Evolutionary conservation across 2,329 filamentous ascomycete species (phyloP).

Genomic region (Penicillium corylophilum): DNA sequence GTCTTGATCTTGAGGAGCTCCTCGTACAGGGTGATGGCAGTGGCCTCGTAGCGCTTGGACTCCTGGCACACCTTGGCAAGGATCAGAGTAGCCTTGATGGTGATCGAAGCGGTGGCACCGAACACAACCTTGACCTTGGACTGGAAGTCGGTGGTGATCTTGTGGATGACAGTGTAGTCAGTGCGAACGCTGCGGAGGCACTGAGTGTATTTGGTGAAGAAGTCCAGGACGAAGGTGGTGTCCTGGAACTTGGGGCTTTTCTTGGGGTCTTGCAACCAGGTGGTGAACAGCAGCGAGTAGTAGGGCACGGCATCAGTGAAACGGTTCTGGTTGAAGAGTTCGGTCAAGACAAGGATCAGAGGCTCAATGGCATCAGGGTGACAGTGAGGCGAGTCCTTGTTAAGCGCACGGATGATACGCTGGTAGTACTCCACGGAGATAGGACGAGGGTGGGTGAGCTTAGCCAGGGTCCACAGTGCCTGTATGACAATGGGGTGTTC

Average conservation of each 20-base stretch:
- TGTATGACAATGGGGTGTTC: slow-evolving; percentile 38
- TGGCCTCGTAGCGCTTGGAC: slow-evolving; percentile 35
- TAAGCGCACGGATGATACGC: slow-evolving; percentile 37
- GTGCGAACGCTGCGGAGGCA: slow-evolving; percentile 36
- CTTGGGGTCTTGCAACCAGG: slow-evolving; percentile 37
- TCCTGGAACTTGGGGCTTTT: slow-evolving; percentile 35
- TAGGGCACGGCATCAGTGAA: slow-evolving; percentile 39
- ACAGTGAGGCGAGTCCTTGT: slow-evolving; percentile 37
- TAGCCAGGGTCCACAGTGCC: slow-evolving; percentile 37
- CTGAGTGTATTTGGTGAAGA: slow-evolving; percentile 37
- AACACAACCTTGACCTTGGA: slow-evolving; percentile 36
- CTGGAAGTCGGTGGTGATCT: slow-evolving; percentile 36
- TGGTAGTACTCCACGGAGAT: slow-evolving; percentile 42
- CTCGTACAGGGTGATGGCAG: slow-evolving; percentile 40
- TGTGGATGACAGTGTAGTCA: slow-evolving; percentile 33
- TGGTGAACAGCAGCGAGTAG: slow-evolving; percentile 38
- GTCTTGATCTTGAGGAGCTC: slow-evolving; percentile 36
- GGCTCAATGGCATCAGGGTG: slow-evolving; percentile 42
- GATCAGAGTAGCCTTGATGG: slow-evolving; percentile 35
- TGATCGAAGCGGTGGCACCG: slow-evolving; percentile 36
- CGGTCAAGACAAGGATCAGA: slow-evolving; percentile 37
- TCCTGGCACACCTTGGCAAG: slow-evolving; percentile 41
- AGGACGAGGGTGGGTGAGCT: slow-evolving; percentile 37
- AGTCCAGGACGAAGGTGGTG: slow-evolving; percentile 31
- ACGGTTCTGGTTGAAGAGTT: slow-evolving; percentile 40